Percentiles rank a stretch among this genome's conserved stretches.
phyloP scores from a whole-genome alignment of 148 eudicot species.

The Beta vulgaris region DNA sequence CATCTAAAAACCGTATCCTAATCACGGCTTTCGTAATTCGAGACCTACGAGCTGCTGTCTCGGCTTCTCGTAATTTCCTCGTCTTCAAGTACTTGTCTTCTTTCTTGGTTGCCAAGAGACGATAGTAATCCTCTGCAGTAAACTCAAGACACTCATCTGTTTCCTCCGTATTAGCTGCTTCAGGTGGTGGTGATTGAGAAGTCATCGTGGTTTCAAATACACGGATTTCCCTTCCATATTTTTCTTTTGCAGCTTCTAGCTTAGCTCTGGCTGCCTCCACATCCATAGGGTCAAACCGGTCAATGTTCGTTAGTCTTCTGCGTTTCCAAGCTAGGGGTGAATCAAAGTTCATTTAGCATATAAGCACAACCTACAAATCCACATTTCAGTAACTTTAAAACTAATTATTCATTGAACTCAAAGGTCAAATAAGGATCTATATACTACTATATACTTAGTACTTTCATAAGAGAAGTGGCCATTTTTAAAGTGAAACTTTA shows the following conservation, averaged over 20 bases:
- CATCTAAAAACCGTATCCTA: slow-evolving; percentile 78
- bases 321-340: slow-evolving; percentile 35
- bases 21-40: slow-evolving; percentile 65
- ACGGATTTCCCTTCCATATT: slow-evolving; percentile 67
- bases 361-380: slow-evolving; percentile 28
- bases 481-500: background rate
- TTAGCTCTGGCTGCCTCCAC: slow-evolving; percentile 31
- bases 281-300: slow-evolving; percentile 27
- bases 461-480: too few species aligned
- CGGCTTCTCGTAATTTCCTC: slow-evolving; percentile 74
- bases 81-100: slow-evolving; percentile 83
- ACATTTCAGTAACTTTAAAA: slow-evolving; percentile 6
- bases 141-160: slow-evolving; percentile 75
- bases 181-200: slow-evolving; percentile 38
- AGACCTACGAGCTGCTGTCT: slow-evolving; percentile 68
- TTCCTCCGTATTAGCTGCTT: slow-evolving; percentile 50
- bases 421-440: background rate
- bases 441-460: too few species aligned
- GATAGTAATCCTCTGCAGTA: slow-evolving; percentile 70
- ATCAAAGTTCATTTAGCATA: slow-evolving; percentile 35
- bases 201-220: slow-evolving; percentile 58
- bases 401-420: background rate
- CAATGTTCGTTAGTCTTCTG: slow-evolving; percentile 26
- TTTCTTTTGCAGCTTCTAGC: slow-evolving; percentile 65
- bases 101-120: slow-evolving; percentile 54